Evolutionary conservation across 2,329 filamentous ascomycete species (phyloP).

Genomic region (Aquanectria penicillioides): DNA sequence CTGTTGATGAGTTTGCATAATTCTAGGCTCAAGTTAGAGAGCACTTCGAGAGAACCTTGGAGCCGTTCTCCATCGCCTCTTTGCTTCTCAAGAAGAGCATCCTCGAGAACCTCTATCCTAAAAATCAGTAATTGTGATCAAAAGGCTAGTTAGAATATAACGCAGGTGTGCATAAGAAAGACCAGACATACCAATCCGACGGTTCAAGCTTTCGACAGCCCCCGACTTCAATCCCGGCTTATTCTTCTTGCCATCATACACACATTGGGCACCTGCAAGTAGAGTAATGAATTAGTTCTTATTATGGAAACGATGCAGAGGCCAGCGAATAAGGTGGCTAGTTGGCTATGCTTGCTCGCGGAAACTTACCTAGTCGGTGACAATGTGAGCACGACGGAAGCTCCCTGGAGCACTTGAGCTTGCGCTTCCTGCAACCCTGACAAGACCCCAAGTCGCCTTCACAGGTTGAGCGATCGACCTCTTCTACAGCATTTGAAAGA

Average conservation of each 20-base stretch:
- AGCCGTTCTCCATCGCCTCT: conserved; percentile 3
- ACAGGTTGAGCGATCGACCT: background rate
- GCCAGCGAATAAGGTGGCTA: background rate
- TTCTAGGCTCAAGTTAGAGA: conserved; percentile 14
- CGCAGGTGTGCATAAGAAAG: background rate
- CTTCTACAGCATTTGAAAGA: background rate
- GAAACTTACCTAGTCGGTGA: conserved; percentile 24
- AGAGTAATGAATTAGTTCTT: background rate
- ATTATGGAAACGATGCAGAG: background rate
- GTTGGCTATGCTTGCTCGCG: background rate
- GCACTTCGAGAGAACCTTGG: conserved; percentile 4
- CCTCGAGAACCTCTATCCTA: conserved; percentile 1
- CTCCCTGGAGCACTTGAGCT: conserved; percentile 34
- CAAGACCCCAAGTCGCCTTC: conserved; percentile 24
- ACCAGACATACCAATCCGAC: conserved; percentile 12
- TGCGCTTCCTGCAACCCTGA: conserved; percentile 35
- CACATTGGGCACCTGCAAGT: conserved; percentile 12
- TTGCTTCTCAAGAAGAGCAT: conserved; percentile 10
- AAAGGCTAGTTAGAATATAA: background rate
- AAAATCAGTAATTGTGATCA: background rate
- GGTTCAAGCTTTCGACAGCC: conserved; percentile 17
- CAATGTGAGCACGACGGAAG: conserved; percentile 35
- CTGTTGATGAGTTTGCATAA: conserved; percentile 10
- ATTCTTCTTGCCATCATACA: conserved; percentile 24
- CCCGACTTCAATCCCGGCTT: conserved; percentile 25